phyloP scores from a whole-genome alignment of 2,329 filamentous ascomycete genomes.

The Aspergillus phoenicis region DNA sequence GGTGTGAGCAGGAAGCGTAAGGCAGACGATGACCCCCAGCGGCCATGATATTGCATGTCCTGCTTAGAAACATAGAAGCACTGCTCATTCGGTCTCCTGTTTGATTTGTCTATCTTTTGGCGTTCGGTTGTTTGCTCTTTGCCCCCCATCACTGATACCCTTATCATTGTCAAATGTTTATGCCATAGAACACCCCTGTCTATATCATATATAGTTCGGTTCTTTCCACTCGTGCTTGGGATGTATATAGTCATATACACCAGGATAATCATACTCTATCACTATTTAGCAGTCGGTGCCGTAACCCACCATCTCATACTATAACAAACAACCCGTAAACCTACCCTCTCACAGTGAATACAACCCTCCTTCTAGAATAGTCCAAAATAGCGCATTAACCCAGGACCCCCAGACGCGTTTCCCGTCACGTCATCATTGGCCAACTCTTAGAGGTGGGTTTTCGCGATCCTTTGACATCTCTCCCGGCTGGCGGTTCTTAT shows the following conservation, averaged over 20 bases:
- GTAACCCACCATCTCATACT: background rate
- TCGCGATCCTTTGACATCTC: background rate
- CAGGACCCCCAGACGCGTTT: background rate
- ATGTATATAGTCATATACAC: background rate
- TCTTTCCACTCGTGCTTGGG: background rate
- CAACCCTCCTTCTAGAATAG: background rate
- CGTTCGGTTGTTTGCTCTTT: background rate
- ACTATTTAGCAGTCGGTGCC: background rate
- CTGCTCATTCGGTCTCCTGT: background rate
- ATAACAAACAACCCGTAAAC: background rate
- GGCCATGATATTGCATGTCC: slow-evolving; percentile 16
- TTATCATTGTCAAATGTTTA: background rate
- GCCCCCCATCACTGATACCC: slow-evolving; percentile 10
- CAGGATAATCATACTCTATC: background rate
- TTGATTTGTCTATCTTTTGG: background rate
- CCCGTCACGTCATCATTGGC: background rate
- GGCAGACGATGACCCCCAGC: slow-evolving; percentile 32
- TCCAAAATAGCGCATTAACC: background rate
- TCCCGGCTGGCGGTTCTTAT: background rate
- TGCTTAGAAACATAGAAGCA: background rate
- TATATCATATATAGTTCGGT: background rate
- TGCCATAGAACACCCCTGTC: background rate
- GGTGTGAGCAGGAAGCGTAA: slow-evolving; percentile 32
- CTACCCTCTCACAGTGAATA: background rate
- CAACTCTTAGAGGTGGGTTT: background rate